These are phyloP conservation scores for Scolecobasidium constrictum DNA, from an alignment of 2,329 filamentous ascomycete species.

Conservation along the genomic window DNA sequence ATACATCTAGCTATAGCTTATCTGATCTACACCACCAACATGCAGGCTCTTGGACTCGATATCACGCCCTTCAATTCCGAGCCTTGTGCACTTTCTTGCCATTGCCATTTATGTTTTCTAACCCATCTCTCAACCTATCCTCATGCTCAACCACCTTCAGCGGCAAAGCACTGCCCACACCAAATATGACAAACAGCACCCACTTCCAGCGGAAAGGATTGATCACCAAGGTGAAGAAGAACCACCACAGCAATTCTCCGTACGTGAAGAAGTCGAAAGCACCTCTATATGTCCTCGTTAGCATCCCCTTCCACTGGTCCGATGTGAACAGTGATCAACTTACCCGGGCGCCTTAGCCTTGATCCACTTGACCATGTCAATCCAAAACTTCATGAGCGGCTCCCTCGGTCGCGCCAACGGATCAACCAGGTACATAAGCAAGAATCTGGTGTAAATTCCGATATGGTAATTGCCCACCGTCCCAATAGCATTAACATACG, in stretches of 20 bases:
- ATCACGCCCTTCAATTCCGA: too few relatives aligned
- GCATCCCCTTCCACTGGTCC: not conserved
- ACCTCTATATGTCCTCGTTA: constrained; percentile 32
- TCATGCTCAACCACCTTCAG: constrained; percentile 56
- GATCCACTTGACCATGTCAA: constrained; percentile 66
- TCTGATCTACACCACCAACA: too few relatives aligned
- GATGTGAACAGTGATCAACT: not conserved
- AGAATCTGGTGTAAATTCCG: constrained; percentile 75
- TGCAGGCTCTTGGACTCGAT: too few relatives aligned
- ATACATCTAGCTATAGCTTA: too few relatives aligned
- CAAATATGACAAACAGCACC: constrained; percentile 73
- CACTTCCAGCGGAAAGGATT: constrained; percentile 90
- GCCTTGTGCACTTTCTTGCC: too few relatives aligned
- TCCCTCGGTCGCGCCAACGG: constrained; percentile 61
- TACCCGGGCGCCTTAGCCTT: constrained; percentile 59
- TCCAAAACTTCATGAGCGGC: constrained; percentile 71
- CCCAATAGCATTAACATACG: constrained; percentile 69
- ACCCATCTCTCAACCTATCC: constrained; percentile 45
- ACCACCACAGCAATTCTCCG: constrained; percentile 76
- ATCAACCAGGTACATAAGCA: constrained; percentile 78
- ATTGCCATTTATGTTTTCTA: too few relatives aligned
- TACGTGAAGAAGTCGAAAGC: constrained; percentile 90
- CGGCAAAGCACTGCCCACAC: constrained; percentile 57
- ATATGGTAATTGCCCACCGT: constrained; percentile 83
- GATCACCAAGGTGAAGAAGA: constrained; percentile 62